A percentile compares a stretch with the other conserved stretches of the same genome.
Evolutionary conservation across 257 asterid species (phyloP).

Genomic region (Eucommia ulmoides): DNA sequence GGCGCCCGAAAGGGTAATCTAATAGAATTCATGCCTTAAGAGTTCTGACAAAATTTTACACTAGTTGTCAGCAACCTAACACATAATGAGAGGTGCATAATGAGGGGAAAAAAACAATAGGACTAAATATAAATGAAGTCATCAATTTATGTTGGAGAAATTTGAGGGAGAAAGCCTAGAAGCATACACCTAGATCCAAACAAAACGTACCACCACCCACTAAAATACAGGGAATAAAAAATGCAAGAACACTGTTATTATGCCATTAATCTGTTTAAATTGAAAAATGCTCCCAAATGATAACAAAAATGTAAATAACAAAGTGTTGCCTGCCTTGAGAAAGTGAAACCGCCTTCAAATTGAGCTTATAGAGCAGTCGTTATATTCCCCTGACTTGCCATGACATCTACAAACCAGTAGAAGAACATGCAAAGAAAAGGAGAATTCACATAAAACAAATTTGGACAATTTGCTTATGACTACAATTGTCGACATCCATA

Average conservation of each 20-base stretch:
- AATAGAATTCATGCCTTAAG: too few relatives aligned
- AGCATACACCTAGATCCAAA: too few relatives aligned
- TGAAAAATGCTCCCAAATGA: too few relatives aligned
- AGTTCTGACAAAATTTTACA: too few relatives aligned
- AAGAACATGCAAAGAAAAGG: conserved; percentile 79
- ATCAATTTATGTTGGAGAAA: too few relatives aligned
- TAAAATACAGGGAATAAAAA: neutral
- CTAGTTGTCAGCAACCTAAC: too few relatives aligned
- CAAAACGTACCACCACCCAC: too few relatives aligned
- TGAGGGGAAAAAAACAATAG: too few relatives aligned
- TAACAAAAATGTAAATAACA: conserved; percentile 35
- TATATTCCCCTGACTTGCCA: conserved; percentile 76
- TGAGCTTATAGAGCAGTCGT: conserved; percentile 74
- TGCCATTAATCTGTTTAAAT: conserved; percentile 12
- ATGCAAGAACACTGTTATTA: conserved; percentile 5
- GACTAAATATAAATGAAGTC: too few relatives aligned
- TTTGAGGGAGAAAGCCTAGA: too few relatives aligned
- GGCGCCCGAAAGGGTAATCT: too few relatives aligned
- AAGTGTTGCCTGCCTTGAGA: conserved; percentile 79
- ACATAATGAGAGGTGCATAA: too few relatives aligned
- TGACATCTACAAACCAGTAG: conserved; percentile 88
- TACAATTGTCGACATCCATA: conserved; percentile 33
- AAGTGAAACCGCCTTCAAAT: conserved; percentile 80
- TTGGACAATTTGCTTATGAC: conserved; percentile 24
- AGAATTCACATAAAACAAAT: conserved; percentile 41